Evolutionary conservation across 2,329 filamentous ascomycete species (phyloP), one percentile per base, ranked within the genome.

Genomic region (Fusarium sp.): DNA sequence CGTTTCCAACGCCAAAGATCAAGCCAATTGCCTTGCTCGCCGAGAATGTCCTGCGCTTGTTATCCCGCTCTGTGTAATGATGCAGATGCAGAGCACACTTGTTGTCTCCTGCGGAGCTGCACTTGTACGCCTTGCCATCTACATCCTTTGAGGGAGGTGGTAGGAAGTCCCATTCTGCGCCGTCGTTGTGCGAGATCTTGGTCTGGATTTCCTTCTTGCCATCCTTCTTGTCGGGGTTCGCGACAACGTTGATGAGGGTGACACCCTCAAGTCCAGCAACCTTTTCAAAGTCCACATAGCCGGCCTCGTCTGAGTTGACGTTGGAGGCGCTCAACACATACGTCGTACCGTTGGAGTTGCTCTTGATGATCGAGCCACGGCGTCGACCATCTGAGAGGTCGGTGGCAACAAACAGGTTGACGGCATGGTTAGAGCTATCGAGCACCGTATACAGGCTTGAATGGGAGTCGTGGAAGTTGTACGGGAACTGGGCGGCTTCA

Each of bases 331-430:
- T 97, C 73, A 97, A 86, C 14, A 98, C 94, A 79, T 98, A 99
- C 2, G 93, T 96, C 1, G 96, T 99, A 63, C 96, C 96, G 80
- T 99, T 98, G 78, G 95, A 98, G 85, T 99, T 99, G 80, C 95
- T 98, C 89, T 98, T 99, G 83, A 99, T 91, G 76, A 99, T 94
- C 27, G 93, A 93, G 40, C 96, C 96, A 77, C 93, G 95, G 69
- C 93, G 90, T 60, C 89, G 90, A 20, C 90, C 92, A 60, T 86
- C 81, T 5, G 86, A 85, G 45, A 88, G 89, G 77, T 93, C 92
- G 45, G 94, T 94, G 1, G 93, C 95, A 56, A 98, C 96, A 79
- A 98, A 97, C 67, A 99, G 85, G 84, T 98, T 98, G 67, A 99
- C 89, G 1, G 96, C 93, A 82, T 98, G 96, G 1, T 95, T 98